A percentile compares a stretch with the other conserved stretches of the same genome.
Conservation (phyloP, 129 eudicot genomes). For the Escallonia herrerae region DNA sequence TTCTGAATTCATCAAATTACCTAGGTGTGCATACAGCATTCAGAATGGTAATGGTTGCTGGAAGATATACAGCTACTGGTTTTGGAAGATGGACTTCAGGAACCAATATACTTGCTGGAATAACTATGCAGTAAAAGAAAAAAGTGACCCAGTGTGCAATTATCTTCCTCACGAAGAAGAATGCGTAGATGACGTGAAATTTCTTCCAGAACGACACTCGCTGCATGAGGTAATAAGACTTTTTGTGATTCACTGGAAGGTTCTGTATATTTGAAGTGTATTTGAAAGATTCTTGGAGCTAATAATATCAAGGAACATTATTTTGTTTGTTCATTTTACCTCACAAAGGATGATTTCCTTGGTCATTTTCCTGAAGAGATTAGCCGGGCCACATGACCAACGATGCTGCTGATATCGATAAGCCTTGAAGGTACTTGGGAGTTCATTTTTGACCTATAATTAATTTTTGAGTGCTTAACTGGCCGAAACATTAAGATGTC, state of each 20-base stretch:
- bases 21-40: constrained; percentile 63
- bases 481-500: background rate
- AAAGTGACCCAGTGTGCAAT: constrained; percentile 89
- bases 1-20: constrained; percentile 21
- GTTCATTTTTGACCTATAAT: constrained; percentile 69
- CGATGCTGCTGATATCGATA: constrained; percentile 83
- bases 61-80: constrained; percentile 57
- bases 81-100: constrained; percentile 81
- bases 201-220: constrained; percentile 74
- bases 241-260: background rate
- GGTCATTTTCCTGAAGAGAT: constrained; percentile 72
- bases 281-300: background rate
- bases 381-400: constrained; percentile 97
- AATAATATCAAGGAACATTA: too few relatives aligned
- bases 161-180: constrained; percentile 89
- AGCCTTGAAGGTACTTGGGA: constrained; percentile 83
- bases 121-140: constrained; percentile 68
- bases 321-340: constrained; percentile 23
- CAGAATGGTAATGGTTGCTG: constrained; percentile 65
- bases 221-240: constrained; percentile 34
- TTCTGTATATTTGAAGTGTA: background rate
- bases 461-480: constrained; percentile 11
- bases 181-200: constrained; percentile 66
- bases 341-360: constrained; percentile 59
- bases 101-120: constrained; percentile 63